Conservation (phyloP, 176 grass and related monocot genomes). For the Lolium multiflorum region DNA sequence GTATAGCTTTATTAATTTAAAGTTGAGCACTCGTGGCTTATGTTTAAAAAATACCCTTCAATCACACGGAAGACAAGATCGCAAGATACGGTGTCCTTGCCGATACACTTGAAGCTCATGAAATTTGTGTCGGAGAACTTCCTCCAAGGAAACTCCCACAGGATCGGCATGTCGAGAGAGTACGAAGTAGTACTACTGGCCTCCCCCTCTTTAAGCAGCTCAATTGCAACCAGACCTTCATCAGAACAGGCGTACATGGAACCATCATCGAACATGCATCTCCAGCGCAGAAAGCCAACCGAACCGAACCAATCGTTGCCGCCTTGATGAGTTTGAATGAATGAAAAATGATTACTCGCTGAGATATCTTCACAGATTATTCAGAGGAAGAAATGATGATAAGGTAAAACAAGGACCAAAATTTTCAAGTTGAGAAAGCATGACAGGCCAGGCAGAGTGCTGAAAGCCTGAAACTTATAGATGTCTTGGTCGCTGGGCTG, state of each 20-base stretch:
- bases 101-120: not conserved
- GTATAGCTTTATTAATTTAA: no score
- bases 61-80: not conserved
- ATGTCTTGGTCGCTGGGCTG: not conserved
- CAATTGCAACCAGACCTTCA: not conserved
- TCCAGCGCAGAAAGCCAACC: not conserved
- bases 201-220: not conserved
- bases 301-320: not conserved
- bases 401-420: no score
- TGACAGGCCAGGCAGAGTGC: no score
- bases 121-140: not conserved
- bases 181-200: not conserved
- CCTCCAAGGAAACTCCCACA: not conserved
- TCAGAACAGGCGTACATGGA: conserved; percentile 27
- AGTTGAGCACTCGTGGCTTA: no score
- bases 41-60: not conserved
- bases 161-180: not conserved
- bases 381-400: no score
- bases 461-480: no score
- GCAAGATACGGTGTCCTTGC: not conserved
- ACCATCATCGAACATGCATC: conserved; percentile 29
- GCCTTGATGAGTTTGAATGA: no score
- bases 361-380: no score
- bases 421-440: no score
- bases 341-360: no score